These are phyloP conservation scores for Terana coerulea DNA, from an alignment of 768 basidiomycete genomes.

Conservation along the genomic window DNA sequence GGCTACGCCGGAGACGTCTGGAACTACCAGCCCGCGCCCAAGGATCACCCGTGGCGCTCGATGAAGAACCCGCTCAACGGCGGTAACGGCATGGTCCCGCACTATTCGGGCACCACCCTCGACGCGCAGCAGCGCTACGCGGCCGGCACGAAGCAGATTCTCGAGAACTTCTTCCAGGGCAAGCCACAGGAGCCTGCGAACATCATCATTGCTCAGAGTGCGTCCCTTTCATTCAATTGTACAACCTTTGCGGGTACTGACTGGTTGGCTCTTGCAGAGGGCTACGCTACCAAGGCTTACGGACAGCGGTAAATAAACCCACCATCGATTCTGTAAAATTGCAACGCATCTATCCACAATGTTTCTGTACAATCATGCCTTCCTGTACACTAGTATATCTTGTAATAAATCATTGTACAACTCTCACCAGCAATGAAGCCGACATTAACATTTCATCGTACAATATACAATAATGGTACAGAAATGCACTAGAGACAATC, in stretches of 20 bases:
- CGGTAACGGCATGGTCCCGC: conserved; percentile 89
- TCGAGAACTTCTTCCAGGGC: conserved; percentile 61
- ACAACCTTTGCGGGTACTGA: background rate
- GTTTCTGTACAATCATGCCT: background rate
- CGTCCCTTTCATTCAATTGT: conserved; percentile 19
- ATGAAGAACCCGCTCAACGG: conserved; percentile 77
- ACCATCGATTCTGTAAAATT: background rate
- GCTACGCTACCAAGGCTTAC: conserved; percentile 13
- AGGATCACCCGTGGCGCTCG: conserved; percentile 82
- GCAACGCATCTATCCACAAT: background rate
- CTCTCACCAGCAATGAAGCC: too few species aligned
- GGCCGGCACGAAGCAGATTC: conserved; percentile 61
- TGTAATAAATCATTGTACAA: too few species aligned
- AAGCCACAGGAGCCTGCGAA: conserved; percentile 74
- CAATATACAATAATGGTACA: too few species aligned
- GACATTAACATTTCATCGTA: too few species aligned
- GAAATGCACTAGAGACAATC: too few species aligned
- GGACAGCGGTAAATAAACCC: conserved; percentile 8
- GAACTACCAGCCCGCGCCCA: conserved; percentile 85
- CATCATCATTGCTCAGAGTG: conserved; percentile 73
- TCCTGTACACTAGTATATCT: too few species aligned
- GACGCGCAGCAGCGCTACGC: conserved; percentile 91
- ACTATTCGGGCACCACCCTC: conserved; percentile 85
- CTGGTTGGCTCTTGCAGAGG: conserved; percentile 8
- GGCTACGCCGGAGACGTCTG: conserved; percentile 67